These are phyloP conservation scores for Hanseniaspora sp. DNA, from an alignment of 1,139 yeast species.

Conservation along the genomic window DNA sequence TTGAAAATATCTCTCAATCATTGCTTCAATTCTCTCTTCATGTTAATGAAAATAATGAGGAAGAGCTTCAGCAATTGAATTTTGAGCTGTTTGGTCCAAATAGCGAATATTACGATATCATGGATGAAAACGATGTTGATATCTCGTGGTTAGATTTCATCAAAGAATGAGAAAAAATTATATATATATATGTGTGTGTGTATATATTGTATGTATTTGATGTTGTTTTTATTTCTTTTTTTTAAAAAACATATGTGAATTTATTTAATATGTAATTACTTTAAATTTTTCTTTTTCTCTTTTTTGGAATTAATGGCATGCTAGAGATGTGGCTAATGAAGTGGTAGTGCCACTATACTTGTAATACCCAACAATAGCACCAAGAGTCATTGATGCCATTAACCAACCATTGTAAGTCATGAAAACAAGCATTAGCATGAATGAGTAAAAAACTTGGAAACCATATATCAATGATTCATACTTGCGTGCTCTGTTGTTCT, in stretches of 20 bases:
- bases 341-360: constrained; percentile 19
- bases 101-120: constrained; percentile 37
- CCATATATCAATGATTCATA: constrained; percentile 47
- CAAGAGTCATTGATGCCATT: constrained; percentile 59
- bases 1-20: constrained; percentile 34
- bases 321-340: background rate
- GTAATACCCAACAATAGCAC: constrained; percentile 57
- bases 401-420: constrained; percentile 83
- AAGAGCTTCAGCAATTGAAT: constrained; percentile 34
- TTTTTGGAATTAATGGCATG: constrained; percentile 6
- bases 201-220: background rate
- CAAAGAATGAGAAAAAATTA: background rate
- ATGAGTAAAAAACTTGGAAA: constrained; percentile 64
- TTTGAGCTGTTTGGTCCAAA: constrained; percentile 36
- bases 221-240: background rate
- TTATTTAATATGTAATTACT: background rate
- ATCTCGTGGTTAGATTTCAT: constrained; percentile 31
- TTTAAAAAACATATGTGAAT: too few species aligned
- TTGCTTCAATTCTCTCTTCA: constrained; percentile 35
- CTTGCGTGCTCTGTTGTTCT: constrained; percentile 18
- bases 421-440: constrained; percentile 64
- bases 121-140: constrained; percentile 36
- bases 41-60: constrained; percentile 29
- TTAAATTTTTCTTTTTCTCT: background rate
- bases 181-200: background rate